Percentiles rank a stretch among this genome's conserved stretches.
These are phyloP conservation scores for Ophiostoma sp. DNA, from an alignment of 2,329 filamentous ascomycete genomes.

Conservation along the genomic window DNA sequence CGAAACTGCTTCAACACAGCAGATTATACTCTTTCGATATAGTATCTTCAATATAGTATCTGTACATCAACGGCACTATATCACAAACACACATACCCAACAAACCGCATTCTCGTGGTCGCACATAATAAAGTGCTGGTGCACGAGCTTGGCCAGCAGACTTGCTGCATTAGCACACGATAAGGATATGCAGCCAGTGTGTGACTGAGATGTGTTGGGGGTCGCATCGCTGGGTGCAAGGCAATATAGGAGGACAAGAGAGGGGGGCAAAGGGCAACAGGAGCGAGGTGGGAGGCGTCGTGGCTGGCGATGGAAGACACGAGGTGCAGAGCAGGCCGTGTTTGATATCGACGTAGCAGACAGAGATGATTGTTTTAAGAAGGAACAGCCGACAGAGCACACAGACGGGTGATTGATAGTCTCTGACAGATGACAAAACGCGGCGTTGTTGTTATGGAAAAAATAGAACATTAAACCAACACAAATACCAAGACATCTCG, in stretches of 20 bases:
- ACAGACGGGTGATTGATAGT: not conserved
- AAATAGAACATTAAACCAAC: too few species aligned
- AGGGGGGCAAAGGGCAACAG: too few species aligned
- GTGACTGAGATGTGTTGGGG: conserved; percentile 7
- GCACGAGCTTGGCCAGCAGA: conserved; percentile 12
- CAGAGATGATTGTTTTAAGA: not conserved
- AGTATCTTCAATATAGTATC: too few species aligned
- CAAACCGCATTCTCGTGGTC: not conserved
- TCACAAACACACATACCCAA: not conserved
- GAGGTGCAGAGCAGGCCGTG: not conserved
- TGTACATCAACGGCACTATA: not conserved
- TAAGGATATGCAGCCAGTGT: conserved; percentile 15
- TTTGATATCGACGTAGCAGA: not conserved
- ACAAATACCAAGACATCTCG: too few species aligned
- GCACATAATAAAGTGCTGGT: not conserved
- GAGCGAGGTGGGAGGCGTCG: too few species aligned
- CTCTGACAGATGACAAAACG: not conserved
- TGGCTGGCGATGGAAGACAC: not conserved
- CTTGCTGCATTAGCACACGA: conserved; percentile 13
- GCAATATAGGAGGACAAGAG: not conserved
- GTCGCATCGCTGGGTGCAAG: not conserved
- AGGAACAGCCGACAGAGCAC: not conserved
- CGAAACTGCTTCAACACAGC: too few species aligned
- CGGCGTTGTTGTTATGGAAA: too few species aligned
- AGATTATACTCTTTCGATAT: too few species aligned